Evolutionary conservation across 2,329 filamentous ascomycete species (phyloP).

Genomic region (Xylariaceae sp.): DNA sequence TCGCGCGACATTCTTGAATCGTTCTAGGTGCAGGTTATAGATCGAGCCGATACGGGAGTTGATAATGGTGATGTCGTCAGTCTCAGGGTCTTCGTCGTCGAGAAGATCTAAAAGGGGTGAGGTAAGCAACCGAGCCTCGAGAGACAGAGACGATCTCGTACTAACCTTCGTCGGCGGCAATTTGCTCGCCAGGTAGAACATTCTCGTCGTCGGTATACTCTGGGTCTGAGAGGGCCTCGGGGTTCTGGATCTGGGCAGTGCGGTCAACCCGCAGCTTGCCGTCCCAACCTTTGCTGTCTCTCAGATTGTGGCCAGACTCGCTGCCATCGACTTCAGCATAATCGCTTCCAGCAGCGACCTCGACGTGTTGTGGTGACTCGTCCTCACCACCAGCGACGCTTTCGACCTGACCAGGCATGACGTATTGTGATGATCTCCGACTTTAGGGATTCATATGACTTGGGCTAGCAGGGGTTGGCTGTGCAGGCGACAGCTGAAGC

Average conservation of each 20-base stretch:
- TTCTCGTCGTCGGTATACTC: conserved; percentile 76
- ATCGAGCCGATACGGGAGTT: conserved; percentile 81
- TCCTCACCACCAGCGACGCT: conserved; percentile 28
- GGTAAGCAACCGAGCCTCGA: conserved; percentile 20
- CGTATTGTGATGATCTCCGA: not conserved
- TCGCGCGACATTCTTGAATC: conserved; percentile 70
- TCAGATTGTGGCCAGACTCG: conserved; percentile 44
- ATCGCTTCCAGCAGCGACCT: conserved; percentile 41
- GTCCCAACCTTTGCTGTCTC: conserved; percentile 70
- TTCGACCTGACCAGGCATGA: conserved; percentile 11
- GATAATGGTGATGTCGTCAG: conserved; percentile 80
- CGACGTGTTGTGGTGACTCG: conserved; percentile 41
- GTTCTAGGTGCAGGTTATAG: conserved; percentile 69
- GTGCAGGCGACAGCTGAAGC: not conserved
- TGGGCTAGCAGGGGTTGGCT: not conserved
- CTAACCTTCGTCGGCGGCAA: conserved; percentile 71
- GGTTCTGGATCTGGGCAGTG: conserved; percentile 64
- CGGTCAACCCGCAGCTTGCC: conserved; percentile 73
- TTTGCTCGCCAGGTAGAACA: conserved; percentile 65
- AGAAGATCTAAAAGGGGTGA: conserved; percentile 46
- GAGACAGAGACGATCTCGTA: not conserved
- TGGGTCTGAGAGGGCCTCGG: conserved; percentile 75
- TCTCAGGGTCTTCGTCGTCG: conserved; percentile 54
- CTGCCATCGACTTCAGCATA: conserved; percentile 37
- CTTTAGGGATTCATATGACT: not conserved